phyloP scores from a whole-genome alignment of 148 eudicot species.

The Camellia japonica region DNA sequence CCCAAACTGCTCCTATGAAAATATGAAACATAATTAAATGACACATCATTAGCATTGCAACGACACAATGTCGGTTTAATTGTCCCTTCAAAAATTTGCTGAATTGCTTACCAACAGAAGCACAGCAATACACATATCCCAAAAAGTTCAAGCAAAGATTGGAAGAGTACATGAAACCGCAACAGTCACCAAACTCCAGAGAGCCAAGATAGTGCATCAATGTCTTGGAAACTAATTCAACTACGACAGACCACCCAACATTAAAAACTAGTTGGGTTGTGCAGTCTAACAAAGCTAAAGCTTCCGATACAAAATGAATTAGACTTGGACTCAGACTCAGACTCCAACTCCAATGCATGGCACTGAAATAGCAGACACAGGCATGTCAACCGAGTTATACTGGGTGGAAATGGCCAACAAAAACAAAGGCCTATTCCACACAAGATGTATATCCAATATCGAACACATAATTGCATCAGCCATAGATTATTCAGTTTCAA shows the following conservation, averaged over 20 bases:
- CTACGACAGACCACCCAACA: slow-evolving; percentile 7
- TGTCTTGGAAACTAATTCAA: not conserved
- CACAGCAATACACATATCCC: too few species aligned
- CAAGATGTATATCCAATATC: slow-evolving; percentile 9
- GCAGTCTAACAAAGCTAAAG: slow-evolving; percentile 10
- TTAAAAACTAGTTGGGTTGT: slow-evolving; percentile 8
- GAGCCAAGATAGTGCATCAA: not conserved
- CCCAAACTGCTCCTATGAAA: too few species aligned
- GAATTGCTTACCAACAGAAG: too few species aligned
- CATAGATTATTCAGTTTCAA: not conserved
- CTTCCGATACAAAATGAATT: not conserved
- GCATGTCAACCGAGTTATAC: not conserved
- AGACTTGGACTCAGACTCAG: not conserved
- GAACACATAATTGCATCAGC: not conserved
- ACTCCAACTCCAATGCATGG: not conserved
- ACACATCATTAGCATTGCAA: too few species aligned
- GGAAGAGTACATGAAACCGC: not conserved
- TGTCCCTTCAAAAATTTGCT: too few species aligned
- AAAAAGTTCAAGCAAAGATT: too few species aligned
- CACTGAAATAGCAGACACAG: not conserved
- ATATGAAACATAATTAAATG: too few species aligned
- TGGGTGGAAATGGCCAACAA: slow-evolving; percentile 25
- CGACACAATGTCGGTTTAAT: too few species aligned
- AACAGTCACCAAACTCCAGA: too few species aligned
- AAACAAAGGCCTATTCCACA: slow-evolving; percentile 23